These are phyloP conservation scores for Apiotrichum porosum DNA, from an alignment of 1,284 basidiomycete species.

Conservation along the genomic window DNA sequence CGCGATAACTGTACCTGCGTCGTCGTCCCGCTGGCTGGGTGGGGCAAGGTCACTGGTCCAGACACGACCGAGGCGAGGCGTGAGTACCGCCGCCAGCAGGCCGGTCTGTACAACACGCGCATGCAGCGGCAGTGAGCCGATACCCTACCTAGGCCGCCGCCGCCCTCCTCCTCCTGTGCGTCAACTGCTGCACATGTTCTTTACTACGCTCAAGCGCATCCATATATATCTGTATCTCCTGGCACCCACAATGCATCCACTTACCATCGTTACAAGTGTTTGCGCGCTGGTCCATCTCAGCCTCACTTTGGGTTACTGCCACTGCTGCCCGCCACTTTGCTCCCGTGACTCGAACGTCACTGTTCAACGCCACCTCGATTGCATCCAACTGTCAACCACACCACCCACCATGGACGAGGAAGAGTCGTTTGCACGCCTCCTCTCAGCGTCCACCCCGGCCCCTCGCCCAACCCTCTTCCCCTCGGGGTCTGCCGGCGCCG, in stretches of 20 bases:
- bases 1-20: constrained; percentile 90
- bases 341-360: too few species aligned
- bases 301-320: too few species aligned
- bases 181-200: too few species aligned
- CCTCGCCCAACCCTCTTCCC: constrained; percentile 28
- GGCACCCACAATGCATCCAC: too few species aligned
- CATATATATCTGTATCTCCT: neutral
- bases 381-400: too few species aligned
- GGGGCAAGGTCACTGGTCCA: constrained; percentile 67
- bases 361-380: neutral
- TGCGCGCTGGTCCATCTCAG: too few species aligned
- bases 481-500: constrained; percentile 5
- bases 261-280: too few species aligned
- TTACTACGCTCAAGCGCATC: neutral
- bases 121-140: constrained; percentile 46
- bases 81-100: constrained; percentile 70
- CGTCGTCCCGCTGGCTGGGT: constrained; percentile 87
- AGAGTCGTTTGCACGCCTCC: constrained; percentile 37
- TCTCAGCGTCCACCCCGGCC: constrained; percentile 33
- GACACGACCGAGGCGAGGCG: constrained; percentile 77
- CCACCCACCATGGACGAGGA: constrained; percentile 41
- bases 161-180: too few species aligned
- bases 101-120: constrained; percentile 50
- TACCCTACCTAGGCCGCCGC: too few species aligned
- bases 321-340: too few species aligned